These are phyloP conservation scores for Penicillium bovifimosum DNA, from an alignment of 495 filamentous ascomycete species.

Conservation along the genomic window DNA sequence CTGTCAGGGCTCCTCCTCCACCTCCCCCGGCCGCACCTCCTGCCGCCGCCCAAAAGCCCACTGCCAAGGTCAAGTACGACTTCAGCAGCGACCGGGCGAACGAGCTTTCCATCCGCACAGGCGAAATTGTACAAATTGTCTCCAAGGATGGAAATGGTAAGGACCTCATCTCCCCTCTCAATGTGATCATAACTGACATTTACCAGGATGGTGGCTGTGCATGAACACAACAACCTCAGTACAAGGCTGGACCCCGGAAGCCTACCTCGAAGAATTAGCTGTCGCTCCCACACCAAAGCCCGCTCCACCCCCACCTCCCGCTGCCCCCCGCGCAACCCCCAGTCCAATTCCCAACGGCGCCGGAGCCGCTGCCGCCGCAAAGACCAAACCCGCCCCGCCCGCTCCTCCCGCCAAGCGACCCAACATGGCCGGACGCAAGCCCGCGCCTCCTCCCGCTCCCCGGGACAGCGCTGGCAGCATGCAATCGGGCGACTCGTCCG, in stretches of 20 bases:
- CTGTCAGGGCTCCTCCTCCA: conserved; percentile 61
- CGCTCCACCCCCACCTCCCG: conserved; percentile 55
- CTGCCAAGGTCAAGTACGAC: conserved; percentile 80
- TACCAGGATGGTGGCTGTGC: conserved; percentile 87
- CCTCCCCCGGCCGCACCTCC: conserved; percentile 63
- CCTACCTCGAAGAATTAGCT: conserved; percentile 77
- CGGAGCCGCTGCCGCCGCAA: conserved; percentile 46
- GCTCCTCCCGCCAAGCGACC: conserved; percentile 88
- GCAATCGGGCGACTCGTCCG: conserved; percentile 55
- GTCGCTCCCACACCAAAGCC: conserved; percentile 44
- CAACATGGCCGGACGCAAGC: conserved; percentile 57
- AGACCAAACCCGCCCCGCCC: conserved; percentile 69
- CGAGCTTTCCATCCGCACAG: conserved; percentile 70
- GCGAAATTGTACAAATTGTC: conserved; percentile 76
- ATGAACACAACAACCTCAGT: conserved; percentile 56
- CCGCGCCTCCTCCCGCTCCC: conserved; percentile 55
- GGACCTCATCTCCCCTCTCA: conserved; percentile 20
- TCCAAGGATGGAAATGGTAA: conserved; percentile 89
- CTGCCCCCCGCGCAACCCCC: conserved; percentile 43
- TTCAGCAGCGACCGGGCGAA: conserved; percentile 74
- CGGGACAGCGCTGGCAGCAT: conserved; percentile 70
- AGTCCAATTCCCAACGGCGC: conserved; percentile 46
- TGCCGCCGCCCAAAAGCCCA: conserved; percentile 60
- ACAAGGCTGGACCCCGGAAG: conserved; percentile 89
- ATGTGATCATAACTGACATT: conserved; percentile 18